phyloP scores from a whole-genome alignment of 257 asterid genomes.

The Paulownia fortunei region DNA sequence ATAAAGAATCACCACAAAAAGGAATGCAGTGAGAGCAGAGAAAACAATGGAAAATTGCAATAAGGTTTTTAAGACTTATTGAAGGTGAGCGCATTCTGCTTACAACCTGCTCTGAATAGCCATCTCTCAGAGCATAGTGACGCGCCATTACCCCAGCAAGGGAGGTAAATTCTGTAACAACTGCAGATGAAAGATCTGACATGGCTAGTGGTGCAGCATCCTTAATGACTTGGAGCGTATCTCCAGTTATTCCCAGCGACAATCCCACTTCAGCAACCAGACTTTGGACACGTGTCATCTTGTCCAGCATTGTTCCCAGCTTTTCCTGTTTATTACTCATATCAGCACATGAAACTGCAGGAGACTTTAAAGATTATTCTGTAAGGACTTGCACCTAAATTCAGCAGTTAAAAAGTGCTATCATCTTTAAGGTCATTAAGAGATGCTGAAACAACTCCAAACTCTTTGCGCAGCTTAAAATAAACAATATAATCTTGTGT shows the following conservation, averaged over 20 bases:
- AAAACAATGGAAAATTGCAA: conserved; percentile 3
- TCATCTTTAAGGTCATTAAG: conserved; percentile 14
- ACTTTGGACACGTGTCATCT: conserved; percentile 76
- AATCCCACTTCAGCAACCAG: conserved; percentile 70
- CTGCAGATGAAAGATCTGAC: conserved; percentile 93
- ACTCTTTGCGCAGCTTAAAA: background rate
- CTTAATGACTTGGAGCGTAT: conserved; percentile 56
- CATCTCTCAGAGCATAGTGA: conserved; percentile 96
- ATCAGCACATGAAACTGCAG: conserved; percentile 24
- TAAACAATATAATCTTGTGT: conserved; percentile 1
- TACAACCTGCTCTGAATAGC: conserved; percentile 80
- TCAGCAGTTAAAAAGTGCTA: background rate
- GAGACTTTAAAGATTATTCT: conserved; percentile 16
- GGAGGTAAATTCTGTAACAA: conserved; percentile 92
- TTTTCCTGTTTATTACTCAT: conserved; percentile 65
- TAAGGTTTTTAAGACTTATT: conserved; percentile 14
- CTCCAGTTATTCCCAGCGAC: conserved; percentile 60
- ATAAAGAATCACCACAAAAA: conserved; percentile 10
- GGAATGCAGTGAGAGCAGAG: conserved; percentile 1
- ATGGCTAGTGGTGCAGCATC: conserved; percentile 87
- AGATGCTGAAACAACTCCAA: conserved; percentile 20
- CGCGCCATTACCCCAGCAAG: conserved; percentile 94
- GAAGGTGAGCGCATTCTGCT: conserved; percentile 16
- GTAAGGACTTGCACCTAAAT: conserved; percentile 10
- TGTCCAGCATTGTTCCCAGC: conserved; percentile 95